A percentile compares a stretch with the other conserved stretches of the same genome.
Evolutionary conservation across 164 flowering plant species (phyloP).

Genomic region (Aristolochia californica): DNA sequence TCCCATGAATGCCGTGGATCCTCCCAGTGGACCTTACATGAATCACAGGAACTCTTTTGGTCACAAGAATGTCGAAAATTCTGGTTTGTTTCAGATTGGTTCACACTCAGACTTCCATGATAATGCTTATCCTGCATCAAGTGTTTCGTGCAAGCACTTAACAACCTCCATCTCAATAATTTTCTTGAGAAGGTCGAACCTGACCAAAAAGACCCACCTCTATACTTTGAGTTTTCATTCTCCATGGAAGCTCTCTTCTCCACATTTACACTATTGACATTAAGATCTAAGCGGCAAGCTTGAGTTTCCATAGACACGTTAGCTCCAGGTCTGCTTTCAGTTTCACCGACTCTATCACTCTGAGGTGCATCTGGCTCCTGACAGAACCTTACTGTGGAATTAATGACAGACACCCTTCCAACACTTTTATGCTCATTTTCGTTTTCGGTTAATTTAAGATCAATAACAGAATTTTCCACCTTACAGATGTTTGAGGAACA

Average conservation of each 20-base stretch:
- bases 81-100: constrained; percentile 1
- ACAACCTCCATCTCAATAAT: constrained; percentile 4
- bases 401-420: background rate
- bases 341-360: background rate
- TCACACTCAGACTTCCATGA: background rate
- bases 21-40: constrained; percentile 12
- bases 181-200: constrained; percentile 6
- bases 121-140: background rate
- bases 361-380: background rate
- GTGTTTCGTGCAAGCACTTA: background rate
- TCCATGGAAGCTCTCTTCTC: background rate
- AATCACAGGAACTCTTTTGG: constrained; percentile 6
- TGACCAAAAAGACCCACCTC: constrained; percentile 1
- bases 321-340: background rate
- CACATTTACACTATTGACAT: background rate
- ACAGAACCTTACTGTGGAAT: background rate
- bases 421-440: constrained; percentile 2
- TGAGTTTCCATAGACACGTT: background rate
- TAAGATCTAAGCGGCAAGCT: no score
- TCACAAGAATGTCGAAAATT: constrained; percentile 2
- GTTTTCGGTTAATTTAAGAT: background rate
- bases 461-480: background rate
- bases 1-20: constrained; percentile 15
- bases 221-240: constrained; percentile 6
- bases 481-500: background rate